Base-by-base conservation (phyloP, 306 rosid genomes). In the Delonix regia region DNA sequence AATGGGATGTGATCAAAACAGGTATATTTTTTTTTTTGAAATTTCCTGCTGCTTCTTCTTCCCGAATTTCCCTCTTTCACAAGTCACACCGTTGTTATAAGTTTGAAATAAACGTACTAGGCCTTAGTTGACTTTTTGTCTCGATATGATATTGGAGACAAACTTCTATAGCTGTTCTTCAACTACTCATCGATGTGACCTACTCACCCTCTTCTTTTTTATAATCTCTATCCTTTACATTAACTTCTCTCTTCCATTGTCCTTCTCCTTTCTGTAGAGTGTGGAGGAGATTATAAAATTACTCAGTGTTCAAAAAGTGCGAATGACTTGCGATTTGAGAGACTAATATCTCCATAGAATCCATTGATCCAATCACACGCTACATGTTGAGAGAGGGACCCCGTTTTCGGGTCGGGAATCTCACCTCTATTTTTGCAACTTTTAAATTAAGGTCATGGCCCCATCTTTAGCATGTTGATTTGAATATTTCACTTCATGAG, bases 181-280 rank as follows among this genome's bases (percentile, higher is more conserved):
- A 66, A 66, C 71, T 6, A 85, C 87, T 80, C 51, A 39, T 60
- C 63, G n/a, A 60, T 71, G 80, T 78, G 65, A 56, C 73, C 73
- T 68, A 9, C 39, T 71, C 75, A 3, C 67, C 25, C 67, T 42
- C 28, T 6, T 48, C 33, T 18, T 21, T 16, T 55, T 14, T 33
- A 25, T 41, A 62, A 2, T 51, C 64, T 12, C 25, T 1, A n/a
- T n/a, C 21, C 48, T 11, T 34, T 16, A 34, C 47, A 16, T 25
- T 12, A 5, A 39, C n/a, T 39, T n/a, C 34, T 1, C 6, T 12
- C 1, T 33, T 30, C 47, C 48, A 2, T 18, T 41, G 19, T 0
- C 6, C 10, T 49, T 49, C 21, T 9, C 2, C 15, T 22, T 30
- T 30, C 33, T 4, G 33, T 30, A 4, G 33, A 30, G 33, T 1